Conservation (phyloP, 148 eudicot species). For the Chenopodium suecicum region DNA sequence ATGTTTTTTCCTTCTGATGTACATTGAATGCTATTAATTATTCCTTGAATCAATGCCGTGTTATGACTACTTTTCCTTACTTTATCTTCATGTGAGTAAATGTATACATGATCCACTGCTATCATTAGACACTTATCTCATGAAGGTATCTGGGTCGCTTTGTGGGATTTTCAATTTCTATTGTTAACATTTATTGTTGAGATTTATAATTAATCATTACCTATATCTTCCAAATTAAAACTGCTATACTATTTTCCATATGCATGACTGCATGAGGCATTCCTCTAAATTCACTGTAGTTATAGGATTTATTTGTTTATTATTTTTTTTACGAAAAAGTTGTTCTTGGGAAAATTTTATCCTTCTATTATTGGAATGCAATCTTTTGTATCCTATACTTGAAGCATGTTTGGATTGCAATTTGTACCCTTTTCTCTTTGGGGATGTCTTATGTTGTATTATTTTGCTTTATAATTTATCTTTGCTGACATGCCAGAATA, state of each 20-base stretch:
- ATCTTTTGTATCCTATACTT: no score
- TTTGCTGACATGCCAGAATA: constrained; percentile 26
- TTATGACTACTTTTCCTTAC: not conserved
- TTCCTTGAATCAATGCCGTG: not conserved
- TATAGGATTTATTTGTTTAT: no score
- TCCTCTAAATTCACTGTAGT: not conserved
- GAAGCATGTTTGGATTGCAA: no score
- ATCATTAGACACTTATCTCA: not conserved
- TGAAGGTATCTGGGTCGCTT: not conserved
- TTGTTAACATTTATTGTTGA: no score
- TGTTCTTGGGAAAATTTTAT: no score
- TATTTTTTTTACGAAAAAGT: no score
- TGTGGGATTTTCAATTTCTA: not conserved
- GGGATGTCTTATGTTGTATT: not conserved
- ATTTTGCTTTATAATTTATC: not conserved
- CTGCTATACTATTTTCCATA: not conserved
- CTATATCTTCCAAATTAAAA: not conserved
- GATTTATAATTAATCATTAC: not conserved
- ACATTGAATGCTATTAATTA: not conserved
- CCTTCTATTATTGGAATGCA: no score
- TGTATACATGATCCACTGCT: not conserved
- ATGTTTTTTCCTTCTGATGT: not conserved
- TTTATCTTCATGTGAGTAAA: not conserved
- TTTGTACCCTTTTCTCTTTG: not conserved
- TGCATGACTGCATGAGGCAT: not conserved